Evolutionary conservation across 805 yeast species (phyloP).

Genomic region (Cyberlindnera mississippiensis): DNA sequence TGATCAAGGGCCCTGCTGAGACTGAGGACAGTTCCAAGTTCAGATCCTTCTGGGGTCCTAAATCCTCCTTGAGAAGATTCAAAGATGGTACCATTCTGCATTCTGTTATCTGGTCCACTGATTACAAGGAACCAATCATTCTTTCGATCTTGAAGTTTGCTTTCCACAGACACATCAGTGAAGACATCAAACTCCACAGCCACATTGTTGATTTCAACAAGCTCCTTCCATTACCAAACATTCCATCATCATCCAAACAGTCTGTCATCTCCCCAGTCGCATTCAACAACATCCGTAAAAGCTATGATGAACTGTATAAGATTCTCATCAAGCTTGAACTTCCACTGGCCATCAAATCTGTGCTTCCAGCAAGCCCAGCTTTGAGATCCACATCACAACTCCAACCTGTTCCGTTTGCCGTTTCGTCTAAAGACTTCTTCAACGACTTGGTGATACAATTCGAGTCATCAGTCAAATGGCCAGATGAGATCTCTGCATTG

Average conservation of each 20-base stretch:
- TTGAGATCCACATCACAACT: conserved; percentile 72
- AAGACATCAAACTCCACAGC: conserved; percentile 29
- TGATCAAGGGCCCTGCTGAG: conserved; percentile 83
- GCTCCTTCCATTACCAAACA: conserved; percentile 54
- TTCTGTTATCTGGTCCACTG: conserved; percentile 80
- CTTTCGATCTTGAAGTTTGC: conserved; percentile 61
- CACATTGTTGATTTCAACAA: conserved; percentile 44
- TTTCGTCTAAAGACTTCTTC: conserved; percentile 70
- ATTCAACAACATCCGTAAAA: conserved; percentile 40
- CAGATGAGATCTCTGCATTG: conserved; percentile 79
- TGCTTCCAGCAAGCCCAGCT: conserved; percentile 70
- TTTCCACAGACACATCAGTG: conserved; percentile 58
- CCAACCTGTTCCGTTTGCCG: conserved; percentile 80
- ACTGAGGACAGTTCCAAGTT: conserved; percentile 56
- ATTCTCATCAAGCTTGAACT: conserved; percentile 44
- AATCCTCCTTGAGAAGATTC: conserved; percentile 82
- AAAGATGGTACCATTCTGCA: conserved; percentile 89
- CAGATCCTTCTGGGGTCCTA: conserved; percentile 84
- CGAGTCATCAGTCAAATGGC: conserved; percentile 92
- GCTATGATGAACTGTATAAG: conserved; percentile 60
- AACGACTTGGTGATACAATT: conserved; percentile 81
- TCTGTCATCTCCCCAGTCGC: conserved; percentile 41
- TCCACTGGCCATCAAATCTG: conserved; percentile 69
- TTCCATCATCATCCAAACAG: conserved; percentile 54
- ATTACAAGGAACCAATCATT: conserved; percentile 57